These are phyloP conservation scores for Ogataea chonburiensis DNA, from an alignment of 805 yeast species.

Conservation along the genomic window DNA sequence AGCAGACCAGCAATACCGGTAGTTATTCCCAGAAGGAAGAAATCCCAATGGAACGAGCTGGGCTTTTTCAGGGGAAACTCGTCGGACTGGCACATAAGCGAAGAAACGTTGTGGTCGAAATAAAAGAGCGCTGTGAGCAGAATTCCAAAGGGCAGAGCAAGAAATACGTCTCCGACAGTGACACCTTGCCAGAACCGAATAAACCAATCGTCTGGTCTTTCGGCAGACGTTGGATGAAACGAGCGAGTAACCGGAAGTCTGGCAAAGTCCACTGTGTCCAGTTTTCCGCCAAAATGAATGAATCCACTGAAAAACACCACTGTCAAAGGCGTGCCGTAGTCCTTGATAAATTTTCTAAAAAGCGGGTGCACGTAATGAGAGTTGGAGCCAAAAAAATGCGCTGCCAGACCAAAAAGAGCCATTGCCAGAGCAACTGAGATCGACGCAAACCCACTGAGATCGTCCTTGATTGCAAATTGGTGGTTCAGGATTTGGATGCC, in stretches of 20 bases:
- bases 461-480: slow-evolving; percentile 54
- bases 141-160: slow-evolving; percentile 92
- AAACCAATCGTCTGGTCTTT: slow-evolving; percentile 67
- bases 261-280: slow-evolving; percentile 55
- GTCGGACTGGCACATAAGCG: slow-evolving; percentile 86
- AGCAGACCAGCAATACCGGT: slow-evolving; percentile 85
- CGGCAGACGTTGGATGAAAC: slow-evolving; percentile 65
- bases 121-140: slow-evolving; percentile 81
- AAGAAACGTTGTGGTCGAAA: slow-evolving; percentile 93
- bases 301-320: slow-evolving; percentile 93
- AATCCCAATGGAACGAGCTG: slow-evolving; percentile 90
- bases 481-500: slow-evolving; percentile 78
- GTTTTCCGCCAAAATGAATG: slow-evolving; percentile 82
- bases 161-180: slow-evolving; percentile 70
- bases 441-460: slow-evolving; percentile 53
- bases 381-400: slow-evolving; percentile 54
- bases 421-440: slow-evolving; percentile 73
- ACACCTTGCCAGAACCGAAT: slow-evolving; percentile 71
- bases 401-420: slow-evolving; percentile 70
- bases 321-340: slow-evolving; percentile 79
- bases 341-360: slow-evolving; percentile 70
- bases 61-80: slow-evolving; percentile 84
- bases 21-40: slow-evolving; percentile 75
- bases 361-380: slow-evolving; percentile 60
- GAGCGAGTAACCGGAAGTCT: slow-evolving; percentile 68